A percentile compares a stretch with the other conserved stretches of the same genome.
Conservation (phyloP, 345 rosid genomes). For the Salix koriyanagi region DNA sequence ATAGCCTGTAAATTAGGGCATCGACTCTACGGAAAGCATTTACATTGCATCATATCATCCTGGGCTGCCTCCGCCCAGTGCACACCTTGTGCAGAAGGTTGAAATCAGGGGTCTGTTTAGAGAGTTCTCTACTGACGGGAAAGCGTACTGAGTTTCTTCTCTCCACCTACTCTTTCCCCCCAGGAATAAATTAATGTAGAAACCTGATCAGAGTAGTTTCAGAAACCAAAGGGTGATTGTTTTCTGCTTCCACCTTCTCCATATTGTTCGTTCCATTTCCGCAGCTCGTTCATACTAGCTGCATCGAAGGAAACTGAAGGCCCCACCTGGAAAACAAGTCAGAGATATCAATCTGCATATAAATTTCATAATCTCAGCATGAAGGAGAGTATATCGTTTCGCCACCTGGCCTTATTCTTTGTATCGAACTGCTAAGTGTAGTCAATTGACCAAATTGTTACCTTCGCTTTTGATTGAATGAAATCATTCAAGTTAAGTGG, state of each 20-base stretch:
- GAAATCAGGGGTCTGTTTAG: not conserved
- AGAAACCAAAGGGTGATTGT: constrained; percentile 83
- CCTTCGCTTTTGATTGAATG: constrained; percentile 79
- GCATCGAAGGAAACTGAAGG: constrained; percentile 91
- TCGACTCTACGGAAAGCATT: not conserved
- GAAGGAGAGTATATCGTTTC: not conserved
- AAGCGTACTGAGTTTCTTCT: not conserved
- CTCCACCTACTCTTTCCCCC: not conserved
- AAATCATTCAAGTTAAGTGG: constrained; percentile 78
- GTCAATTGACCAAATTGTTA: constrained; percentile 15
- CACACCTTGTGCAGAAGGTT: not conserved
- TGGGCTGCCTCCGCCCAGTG: not conserved
- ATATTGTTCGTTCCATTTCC: constrained; percentile 98
- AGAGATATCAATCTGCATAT: not conserved
- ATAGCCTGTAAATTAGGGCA: not conserved
- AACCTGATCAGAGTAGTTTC: constrained; percentile 15
- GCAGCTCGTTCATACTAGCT: constrained; percentile 82
- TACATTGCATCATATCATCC: not conserved
- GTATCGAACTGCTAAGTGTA: not conserved
- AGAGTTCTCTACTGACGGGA: not conserved
- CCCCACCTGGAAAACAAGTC: constrained; percentile 53
- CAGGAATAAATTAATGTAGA: not conserved
- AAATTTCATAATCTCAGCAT: not conserved
- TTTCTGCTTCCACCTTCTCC: constrained; percentile 94
- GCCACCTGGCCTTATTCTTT: not conserved